These are phyloP conservation scores for Ustilago trichophora DNA, from an alignment of 1,284 basidiomycete species.

Conservation along the genomic window DNA sequence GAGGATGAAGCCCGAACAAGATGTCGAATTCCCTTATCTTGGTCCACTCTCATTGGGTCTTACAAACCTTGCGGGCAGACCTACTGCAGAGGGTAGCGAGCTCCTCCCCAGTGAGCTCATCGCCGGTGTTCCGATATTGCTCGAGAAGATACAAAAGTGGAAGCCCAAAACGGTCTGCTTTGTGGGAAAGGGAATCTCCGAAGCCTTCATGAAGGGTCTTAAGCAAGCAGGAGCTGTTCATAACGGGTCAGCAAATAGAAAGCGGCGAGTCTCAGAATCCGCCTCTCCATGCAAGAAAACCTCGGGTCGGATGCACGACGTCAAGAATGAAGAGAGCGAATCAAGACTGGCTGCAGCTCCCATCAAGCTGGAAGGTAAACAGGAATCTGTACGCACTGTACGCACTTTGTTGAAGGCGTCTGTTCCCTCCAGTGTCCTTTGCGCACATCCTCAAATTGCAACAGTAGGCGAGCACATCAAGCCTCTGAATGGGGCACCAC, in stretches of 20 bases:
- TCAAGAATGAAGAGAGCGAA: slow-evolving; percentile 6
- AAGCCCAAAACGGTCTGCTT: slow-evolving; percentile 39
- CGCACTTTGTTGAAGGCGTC: background rate
- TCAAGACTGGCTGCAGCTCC: background rate
- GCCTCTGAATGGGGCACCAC: background rate
- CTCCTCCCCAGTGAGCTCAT: slow-evolving; percentile 36
- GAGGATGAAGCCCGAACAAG: slow-evolving; percentile 44
- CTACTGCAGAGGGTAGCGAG: slow-evolving; percentile 45
- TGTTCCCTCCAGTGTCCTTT: slow-evolving; percentile 1
- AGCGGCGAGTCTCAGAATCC: background rate
- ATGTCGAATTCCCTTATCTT: slow-evolving; percentile 27
- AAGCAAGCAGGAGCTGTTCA: slow-evolving; percentile 28
- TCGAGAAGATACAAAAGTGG: slow-evolving; percentile 31
- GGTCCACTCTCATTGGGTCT: slow-evolving; percentile 32
- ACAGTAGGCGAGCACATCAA: background rate
- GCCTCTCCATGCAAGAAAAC: background rate
- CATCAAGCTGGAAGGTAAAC: background rate
- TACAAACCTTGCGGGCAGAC: slow-evolving; percentile 38
- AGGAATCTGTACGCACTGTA: background rate
- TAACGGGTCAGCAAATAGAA: background rate
- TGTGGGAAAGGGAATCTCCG: slow-evolving; percentile 47
- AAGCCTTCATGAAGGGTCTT: slow-evolving; percentile 36
- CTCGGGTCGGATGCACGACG: too few species aligned
- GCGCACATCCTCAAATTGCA: background rate
- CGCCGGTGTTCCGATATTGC: slow-evolving; percentile 35